Conservation (phyloP, 2,329 filamentous ascomycete genomes). For the Cercospora zeina region DNA sequence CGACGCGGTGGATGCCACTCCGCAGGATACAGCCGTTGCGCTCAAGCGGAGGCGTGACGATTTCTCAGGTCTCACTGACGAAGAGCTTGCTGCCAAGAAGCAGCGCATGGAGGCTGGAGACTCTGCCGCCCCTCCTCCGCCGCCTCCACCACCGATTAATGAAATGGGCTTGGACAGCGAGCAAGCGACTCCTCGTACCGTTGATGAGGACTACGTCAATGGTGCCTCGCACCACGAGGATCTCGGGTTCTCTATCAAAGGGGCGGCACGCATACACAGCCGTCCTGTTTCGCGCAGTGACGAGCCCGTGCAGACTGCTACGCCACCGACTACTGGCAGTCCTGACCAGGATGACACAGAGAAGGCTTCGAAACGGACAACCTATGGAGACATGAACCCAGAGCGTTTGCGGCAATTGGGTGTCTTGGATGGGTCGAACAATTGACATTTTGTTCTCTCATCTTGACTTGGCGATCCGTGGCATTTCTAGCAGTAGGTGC, state of each 20-base stretch:
- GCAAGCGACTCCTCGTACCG: slow-evolving; percentile 18
- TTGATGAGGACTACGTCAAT: slow-evolving; percentile 21
- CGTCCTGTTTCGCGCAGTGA: slow-evolving; percentile 25
- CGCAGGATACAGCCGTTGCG: slow-evolving; percentile 26
- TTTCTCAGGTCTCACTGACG: slow-evolving; percentile 41
- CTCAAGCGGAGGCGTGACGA: slow-evolving; percentile 36
- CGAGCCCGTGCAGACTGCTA: slow-evolving; percentile 50
- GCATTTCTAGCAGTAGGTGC: slow-evolving; percentile 3
- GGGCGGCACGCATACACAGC: slow-evolving; percentile 29
- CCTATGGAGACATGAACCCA: slow-evolving; percentile 41
- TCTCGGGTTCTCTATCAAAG: slow-evolving; percentile 35
- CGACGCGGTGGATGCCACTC: slow-evolving; percentile 30
- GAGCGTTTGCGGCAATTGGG: slow-evolving; percentile 41
- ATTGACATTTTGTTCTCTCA: slow-evolving; percentile 17
- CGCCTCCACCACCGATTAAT: slow-evolving; percentile 44
- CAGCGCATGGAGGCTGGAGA: slow-evolving; percentile 35
- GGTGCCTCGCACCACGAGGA: slow-evolving; percentile 25
- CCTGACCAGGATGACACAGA: slow-evolving; percentile 39
- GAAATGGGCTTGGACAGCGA: slow-evolving; percentile 22
- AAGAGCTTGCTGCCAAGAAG: slow-evolving; percentile 36
- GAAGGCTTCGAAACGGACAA: slow-evolving; percentile 30
- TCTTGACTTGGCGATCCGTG: slow-evolving; percentile 11
- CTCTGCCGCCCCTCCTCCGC: slow-evolving; percentile 43
- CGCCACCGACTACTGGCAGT: slow-evolving; percentile 45
- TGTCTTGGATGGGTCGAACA: slow-evolving; percentile 32